phyloP scores from a whole-genome alignment of 805 yeast species.

The Kodamaea hsintzibuensis region DNA sequence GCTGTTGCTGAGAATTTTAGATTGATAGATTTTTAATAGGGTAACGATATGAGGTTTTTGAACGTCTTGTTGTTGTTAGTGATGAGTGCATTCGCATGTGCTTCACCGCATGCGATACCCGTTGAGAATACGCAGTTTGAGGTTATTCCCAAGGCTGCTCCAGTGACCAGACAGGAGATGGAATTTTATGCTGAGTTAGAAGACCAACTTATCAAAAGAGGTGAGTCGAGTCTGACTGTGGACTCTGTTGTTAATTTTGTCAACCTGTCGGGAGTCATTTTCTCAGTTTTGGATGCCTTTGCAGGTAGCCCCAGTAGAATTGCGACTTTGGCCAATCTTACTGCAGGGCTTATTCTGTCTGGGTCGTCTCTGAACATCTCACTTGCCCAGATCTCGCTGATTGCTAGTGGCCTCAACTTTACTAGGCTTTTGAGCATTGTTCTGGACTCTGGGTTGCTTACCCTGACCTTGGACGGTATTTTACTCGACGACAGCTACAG shows the following conservation, averaged over 20 bases:
- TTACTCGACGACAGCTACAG: constrained; percentile 35
- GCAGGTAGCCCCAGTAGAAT: constrained; percentile 32
- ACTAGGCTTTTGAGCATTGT: constrained; percentile 26
- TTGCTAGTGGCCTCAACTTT: constrained; percentile 16
- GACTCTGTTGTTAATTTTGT: constrained; percentile 17
- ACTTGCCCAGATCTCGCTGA: neutral
- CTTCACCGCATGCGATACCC: constrained; percentile 20
- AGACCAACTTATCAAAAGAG: constrained; percentile 8
- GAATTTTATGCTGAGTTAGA: constrained; percentile 8
- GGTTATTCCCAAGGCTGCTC: constrained; percentile 3
- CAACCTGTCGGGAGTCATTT: constrained; percentile 36
- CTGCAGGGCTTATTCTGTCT: constrained; percentile 22
- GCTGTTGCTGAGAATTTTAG: neutral
- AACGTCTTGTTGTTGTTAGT: neutral
- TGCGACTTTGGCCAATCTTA: constrained; percentile 30
- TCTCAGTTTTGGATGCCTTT: constrained; percentile 34
- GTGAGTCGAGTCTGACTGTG: constrained; percentile 15
- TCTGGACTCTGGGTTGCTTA: constrained; percentile 35
- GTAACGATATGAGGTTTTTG: constrained; percentile 2
- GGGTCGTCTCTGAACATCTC: constrained; percentile 3
- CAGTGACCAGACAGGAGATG: neutral
- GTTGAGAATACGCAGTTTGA: constrained; percentile 20
- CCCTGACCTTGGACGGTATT: constrained; percentile 37
- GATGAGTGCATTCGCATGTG: neutral
- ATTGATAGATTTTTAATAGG: no score